These are phyloP conservation scores for Silybum marianum DNA, from an alignment of 129 eudicot genomes.

Conservation along the genomic window DNA sequence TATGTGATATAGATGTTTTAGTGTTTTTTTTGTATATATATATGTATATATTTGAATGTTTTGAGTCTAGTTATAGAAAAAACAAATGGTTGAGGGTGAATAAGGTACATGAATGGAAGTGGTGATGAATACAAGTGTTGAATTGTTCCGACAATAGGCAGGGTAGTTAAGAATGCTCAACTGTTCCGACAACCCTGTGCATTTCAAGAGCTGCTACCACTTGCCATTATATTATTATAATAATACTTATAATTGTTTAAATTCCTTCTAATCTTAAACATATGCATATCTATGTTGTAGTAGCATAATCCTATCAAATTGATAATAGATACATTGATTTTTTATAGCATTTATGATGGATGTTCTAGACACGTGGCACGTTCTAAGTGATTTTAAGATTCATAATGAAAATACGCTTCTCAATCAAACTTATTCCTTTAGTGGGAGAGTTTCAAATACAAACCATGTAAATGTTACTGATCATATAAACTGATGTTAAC, in stretches of 20 bases:
- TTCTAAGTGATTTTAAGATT: too few relatives aligned
- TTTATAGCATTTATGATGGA: too few relatives aligned
- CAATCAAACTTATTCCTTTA: too few relatives aligned
- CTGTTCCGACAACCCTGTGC: slow-evolving; percentile 12
- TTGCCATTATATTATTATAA: not conserved
- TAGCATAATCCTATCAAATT: not conserved
- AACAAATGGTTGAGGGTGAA: not conserved
- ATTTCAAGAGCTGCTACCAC: not conserved
- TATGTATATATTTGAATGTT: not conserved
- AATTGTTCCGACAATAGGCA: slow-evolving; percentile 23
- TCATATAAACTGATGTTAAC: too few relatives aligned
- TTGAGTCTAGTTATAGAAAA: not conserved
- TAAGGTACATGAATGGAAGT: not conserved
- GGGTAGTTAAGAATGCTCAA: slow-evolving; percentile 12
- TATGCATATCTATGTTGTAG: not conserved
- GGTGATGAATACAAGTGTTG: slow-evolving; percentile 2
- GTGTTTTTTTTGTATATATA: not conserved
- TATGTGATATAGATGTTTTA: too few relatives aligned
- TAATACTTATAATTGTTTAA: not conserved
- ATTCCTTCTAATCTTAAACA: not conserved
- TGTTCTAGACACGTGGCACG: too few relatives aligned
- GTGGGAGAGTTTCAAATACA: too few relatives aligned
- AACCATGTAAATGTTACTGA: too few relatives aligned
- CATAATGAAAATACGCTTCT: too few relatives aligned
- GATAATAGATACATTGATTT: not conserved